Evolutionary conservation across 2,329 filamentous ascomycete species (phyloP), one percentile per base, ranked within the genome.

Genomic region (Neobulgaria alba): DNA sequence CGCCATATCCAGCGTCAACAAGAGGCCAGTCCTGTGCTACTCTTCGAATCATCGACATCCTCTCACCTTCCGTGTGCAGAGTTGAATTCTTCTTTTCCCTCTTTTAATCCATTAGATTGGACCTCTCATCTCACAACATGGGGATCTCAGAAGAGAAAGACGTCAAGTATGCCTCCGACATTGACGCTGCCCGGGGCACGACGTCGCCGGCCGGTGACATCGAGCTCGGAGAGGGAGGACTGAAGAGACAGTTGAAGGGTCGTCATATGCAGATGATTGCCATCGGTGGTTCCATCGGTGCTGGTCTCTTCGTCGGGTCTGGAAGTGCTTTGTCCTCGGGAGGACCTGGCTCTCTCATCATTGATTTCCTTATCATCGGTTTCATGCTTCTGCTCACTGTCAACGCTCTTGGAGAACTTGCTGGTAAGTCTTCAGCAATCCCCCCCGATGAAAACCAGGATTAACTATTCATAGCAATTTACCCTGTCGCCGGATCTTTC

Each of bases 401-500:
- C 26, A 89, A 95, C 58, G 88, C 88, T 1, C 71, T 96, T 29
- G 89, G 90, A 52, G 90, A 96, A 63, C 76, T 96, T 62, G 86
- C 89, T 21, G 88, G 95, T 38, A 68, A 87, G 29, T 95, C 87
- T 55, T 29, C 33, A 20, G 12, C n/a, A 36, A 12, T 20, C n/a
- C n/a, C 17, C 4, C 3, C 5, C 3, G 17, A 20, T n/a, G 21
- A 18, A 12, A 36, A 17, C 16, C 5, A 10, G 2, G n/a, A 18
- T 29, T 42, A 8, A 45, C 14, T 21, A 10, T 2, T 8, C 26
- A n/a, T 32, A 56, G 55, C 52, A 43, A 33, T 89, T n/a, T 95
- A 90, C 55, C 90, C 90, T 7, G 83, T 95, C 21, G 85, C 89
- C 21, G 90, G 90, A 42, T 92, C 87, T 9, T 95, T 95, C 60